Conservation (phyloP, 2,329 filamentous ascomycete genomes). For the Hypoxylon sp. region DNA sequence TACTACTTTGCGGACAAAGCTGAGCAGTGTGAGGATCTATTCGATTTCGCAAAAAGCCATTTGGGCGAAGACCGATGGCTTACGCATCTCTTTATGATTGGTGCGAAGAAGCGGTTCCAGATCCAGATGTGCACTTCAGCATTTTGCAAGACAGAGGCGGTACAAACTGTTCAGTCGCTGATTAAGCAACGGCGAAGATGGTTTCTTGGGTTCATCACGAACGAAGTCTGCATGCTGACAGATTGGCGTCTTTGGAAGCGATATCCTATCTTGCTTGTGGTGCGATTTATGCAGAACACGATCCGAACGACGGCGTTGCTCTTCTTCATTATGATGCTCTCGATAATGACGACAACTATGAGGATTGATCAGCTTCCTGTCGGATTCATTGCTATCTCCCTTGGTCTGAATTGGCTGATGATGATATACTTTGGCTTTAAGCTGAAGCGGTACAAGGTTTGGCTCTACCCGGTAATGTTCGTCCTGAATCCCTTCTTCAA, state of each 20-base stretch:
- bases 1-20: slow-evolving; percentile 99
- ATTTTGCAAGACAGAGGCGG: slow-evolving; percentile 98
- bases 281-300: slow-evolving; percentile 96
- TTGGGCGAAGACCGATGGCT: slow-evolving; percentile 96
- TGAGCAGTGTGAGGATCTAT: slow-evolving; percentile 94
- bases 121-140: slow-evolving; percentile 98
- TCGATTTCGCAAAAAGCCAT: slow-evolving; percentile 96
- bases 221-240: slow-evolving; percentile 98
- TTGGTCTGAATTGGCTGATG: slow-evolving; percentile 92
- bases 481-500: slow-evolving; percentile 96
- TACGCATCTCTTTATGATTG: slow-evolving; percentile 99
- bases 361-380: slow-evolving; percentile 84
- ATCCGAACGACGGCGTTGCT: slow-evolving; percentile 94
- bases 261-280: slow-evolving; percentile 87
- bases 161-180: slow-evolving; percentile 86
- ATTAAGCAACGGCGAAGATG: slow-evolving; percentile 95
- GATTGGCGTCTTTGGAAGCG: slow-evolving; percentile 92
- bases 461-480: slow-evolving; percentile 97
- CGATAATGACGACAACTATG: slow-evolving; percentile 86
- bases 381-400: slow-evolving; percentile 92
- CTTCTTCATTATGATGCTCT: slow-evolving; percentile 94
- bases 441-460: slow-evolving; percentile 90
- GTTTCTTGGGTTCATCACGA: slow-evolving; percentile 98
- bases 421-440: slow-evolving; percentile 97
- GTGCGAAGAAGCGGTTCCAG: slow-evolving; percentile 91